Conservation (phyloP, 2,329 filamentous ascomycete genomes). For the Aspergillus texensis region DNA sequence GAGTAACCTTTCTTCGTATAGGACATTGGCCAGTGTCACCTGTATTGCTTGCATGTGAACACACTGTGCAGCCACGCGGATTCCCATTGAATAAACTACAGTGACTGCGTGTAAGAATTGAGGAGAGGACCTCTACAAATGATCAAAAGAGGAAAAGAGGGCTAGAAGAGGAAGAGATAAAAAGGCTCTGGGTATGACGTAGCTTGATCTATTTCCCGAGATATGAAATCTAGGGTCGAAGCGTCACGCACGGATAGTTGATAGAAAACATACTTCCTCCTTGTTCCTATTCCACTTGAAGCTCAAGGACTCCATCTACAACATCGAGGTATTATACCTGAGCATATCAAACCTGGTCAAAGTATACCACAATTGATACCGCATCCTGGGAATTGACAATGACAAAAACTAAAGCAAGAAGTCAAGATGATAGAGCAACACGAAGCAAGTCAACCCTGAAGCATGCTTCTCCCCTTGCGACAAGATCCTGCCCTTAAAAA, state of each 20-base stretch:
- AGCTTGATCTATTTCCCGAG: background rate
- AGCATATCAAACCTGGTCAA: background rate
- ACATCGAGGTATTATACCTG: background rate
- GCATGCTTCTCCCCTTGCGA: background rate
- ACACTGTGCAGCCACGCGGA: background rate
- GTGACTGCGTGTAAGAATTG: background rate
- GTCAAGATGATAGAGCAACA: background rate
- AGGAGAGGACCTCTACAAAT: background rate
- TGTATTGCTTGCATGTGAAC: background rate
- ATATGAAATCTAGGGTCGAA: background rate
- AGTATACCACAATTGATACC: background rate
- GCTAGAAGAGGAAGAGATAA: background rate
- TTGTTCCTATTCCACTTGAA: background rate
- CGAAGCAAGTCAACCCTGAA: background rate
- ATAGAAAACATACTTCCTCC: background rate
- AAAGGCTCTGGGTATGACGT: background rate
- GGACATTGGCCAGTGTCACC: background rate
- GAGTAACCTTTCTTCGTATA: background rate
- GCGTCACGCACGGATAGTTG: background rate
- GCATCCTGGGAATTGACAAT: background rate
- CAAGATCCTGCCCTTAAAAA: background rate
- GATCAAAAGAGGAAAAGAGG: background rate
- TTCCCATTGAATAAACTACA: background rate
- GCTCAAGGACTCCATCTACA: background rate
- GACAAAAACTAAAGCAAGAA: background rate